Evolutionary conservation across 352 stramenopile species (phyloP), one percentile per base, ranked within the genome.

Genomic region (Phytophthora cactorum): DNA sequence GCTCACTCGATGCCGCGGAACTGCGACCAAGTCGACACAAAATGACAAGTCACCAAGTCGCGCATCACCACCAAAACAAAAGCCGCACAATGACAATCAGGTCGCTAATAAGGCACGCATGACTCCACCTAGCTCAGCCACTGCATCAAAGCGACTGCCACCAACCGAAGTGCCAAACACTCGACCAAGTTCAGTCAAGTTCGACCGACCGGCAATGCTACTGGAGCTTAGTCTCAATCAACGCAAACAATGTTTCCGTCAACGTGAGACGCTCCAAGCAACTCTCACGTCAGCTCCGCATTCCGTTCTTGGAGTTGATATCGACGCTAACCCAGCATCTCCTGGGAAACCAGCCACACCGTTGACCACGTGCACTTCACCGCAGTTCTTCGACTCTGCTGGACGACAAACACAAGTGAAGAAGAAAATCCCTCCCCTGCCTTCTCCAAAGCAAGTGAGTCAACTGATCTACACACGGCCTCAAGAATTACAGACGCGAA

Each of bases 161-260:
- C 28, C 47, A 27, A 53, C 58, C 9, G 69, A 73, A 49, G 32
- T 60, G 2, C 78, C 78, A 36, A 80, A 57, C 4, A 75, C 63
- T 50, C 82, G 85, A 46, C 82, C 82, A 1, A 78, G 77, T 29
- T 80, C 81, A 3, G 59, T 92, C 25, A 76, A 68, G 12, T 91
- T 87, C 17, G 84, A 92, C 53, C 81, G 82, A 57, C 60, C 81
- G 3, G 76, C 72, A 10, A 91, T 93, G 72, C 53, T 93, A 52
- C 47, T 93, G n/a, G 82, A 93, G 61, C 70, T 93, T 17, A 81
- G 68, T 64, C 63, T 93, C 4, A 87, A 86, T 14, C 84, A 91
- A 64, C 77, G 79, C 9, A 88, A 89, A 38, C 79, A 88, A 50
- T 91, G 84, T 45, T 56, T 83, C 9, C 63, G 68, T 31, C 73